Conservation (phyloP, 495 filamentous ascomycete species). For the Letharia lupina region DNA sequence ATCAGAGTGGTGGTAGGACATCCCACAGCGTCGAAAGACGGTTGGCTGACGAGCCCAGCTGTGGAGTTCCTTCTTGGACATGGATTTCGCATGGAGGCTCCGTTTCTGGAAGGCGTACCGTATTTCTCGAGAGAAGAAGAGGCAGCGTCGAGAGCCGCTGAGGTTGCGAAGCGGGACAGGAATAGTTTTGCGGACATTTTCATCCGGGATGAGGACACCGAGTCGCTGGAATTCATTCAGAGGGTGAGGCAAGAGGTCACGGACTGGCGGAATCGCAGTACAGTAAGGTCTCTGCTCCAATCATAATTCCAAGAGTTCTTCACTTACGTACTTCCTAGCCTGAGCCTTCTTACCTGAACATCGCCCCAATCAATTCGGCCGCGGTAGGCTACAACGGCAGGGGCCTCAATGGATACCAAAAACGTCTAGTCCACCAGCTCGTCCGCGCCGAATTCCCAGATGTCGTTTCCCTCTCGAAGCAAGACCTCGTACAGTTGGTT, state of each 20-base stretch:
- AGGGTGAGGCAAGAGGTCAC: constrained; percentile 42
- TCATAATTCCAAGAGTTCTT: neutral
- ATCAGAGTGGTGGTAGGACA: constrained; percentile 42
- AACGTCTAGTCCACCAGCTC: constrained; percentile 60
- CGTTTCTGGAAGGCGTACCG: constrained; percentile 51
- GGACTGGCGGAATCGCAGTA: constrained; percentile 34
- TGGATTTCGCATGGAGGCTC: constrained; percentile 52
- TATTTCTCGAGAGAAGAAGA: constrained; percentile 67
- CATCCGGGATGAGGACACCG: constrained; percentile 46
- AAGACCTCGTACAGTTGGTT: constrained; percentile 46
- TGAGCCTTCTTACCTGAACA: constrained; percentile 33
- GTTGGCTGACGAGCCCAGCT: constrained; percentile 31
- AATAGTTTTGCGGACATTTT: constrained; percentile 39
- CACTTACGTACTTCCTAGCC: constrained; percentile 22
- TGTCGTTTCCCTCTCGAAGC: constrained; percentile 39
- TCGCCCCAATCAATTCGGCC: constrained; percentile 24
- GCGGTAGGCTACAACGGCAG: constrained; percentile 11
- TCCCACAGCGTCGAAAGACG: neutral
- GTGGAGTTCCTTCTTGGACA: constrained; percentile 54
- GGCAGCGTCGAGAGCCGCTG: constrained; percentile 33
- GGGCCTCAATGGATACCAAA: constrained; percentile 44
- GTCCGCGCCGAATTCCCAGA: constrained; percentile 55
- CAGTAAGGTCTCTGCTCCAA: constrained; percentile 8
- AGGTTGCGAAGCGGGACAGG: constrained; percentile 30
- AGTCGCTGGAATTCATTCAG: constrained; percentile 48